Conservation (phyloP, 2,329 filamentous ascomycete species). For the Fusarium sp. region DNA sequence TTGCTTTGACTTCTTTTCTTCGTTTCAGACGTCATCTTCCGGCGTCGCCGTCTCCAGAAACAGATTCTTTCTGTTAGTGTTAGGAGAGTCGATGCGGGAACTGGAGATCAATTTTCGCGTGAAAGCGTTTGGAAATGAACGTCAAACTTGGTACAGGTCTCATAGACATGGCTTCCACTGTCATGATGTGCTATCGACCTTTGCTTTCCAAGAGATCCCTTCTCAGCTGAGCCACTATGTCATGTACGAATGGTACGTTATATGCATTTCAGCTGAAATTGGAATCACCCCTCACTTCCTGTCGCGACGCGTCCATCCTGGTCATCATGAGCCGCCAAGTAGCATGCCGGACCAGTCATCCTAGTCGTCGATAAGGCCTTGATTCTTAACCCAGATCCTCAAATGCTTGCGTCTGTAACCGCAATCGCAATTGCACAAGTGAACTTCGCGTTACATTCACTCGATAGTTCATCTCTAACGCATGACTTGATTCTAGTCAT, state of each 20-base stretch:
- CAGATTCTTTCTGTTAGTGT: background rate
- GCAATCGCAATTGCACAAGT: background rate
- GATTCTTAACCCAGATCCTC: background rate
- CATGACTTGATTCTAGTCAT: constrained; percentile 12
- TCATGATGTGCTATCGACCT: background rate
- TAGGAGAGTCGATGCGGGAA: background rate
- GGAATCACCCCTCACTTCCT: constrained; percentile 5
- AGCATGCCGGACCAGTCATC: background rate
- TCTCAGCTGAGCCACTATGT: constrained; percentile 18
- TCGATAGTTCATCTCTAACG: constrained; percentile 22
- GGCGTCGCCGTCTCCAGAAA: constrained; percentile 35
- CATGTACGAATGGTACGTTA: constrained; percentile 1
- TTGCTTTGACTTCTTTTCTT: constrained; percentile 20
- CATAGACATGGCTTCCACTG: background rate
- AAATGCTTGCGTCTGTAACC: constrained; percentile 11
- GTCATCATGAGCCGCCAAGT: background rate
- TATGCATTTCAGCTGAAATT: constrained; percentile 11
- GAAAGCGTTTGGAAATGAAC: background rate
- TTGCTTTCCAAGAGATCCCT: background rate
- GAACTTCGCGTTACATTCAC: constrained; percentile 28
- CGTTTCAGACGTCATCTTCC: constrained; percentile 43
- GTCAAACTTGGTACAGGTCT: background rate
- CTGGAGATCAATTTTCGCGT: background rate
- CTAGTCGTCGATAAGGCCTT: constrained; percentile 9
- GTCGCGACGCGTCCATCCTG: constrained; percentile 23